Evolutionary conservation across 1,139 yeast genomes (phyloP), one percentile per base, ranked within the genome.

Genomic region (Meyerozyma carpophila): DNA sequence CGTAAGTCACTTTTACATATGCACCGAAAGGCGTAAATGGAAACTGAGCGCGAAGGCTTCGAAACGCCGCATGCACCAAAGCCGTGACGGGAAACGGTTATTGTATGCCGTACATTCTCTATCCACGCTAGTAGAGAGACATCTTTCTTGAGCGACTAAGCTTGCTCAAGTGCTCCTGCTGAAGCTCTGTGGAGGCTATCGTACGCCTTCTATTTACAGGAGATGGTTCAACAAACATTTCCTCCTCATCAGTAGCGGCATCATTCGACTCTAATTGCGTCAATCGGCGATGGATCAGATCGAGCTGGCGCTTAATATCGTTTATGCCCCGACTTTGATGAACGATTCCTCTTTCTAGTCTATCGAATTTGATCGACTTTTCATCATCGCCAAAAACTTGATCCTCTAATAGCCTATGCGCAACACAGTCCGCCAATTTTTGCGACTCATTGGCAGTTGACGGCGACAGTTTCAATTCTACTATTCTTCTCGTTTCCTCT

Each of bases 11-110:
- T 21, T 21, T 21, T 21, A 21, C 24, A 21, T 21, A 21, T 3
- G 24, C 24, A 21, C 24, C 24, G 24, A 21, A 21, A 21, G 6
- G 24, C 34, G 11, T 21, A 32, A 39, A 39, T 24, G 37, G 42
- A 28, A 40, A 32, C 20, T 32, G 34, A 32, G 18, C 31, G 39
- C 39, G 39, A 14, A 32, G 24, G 24, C 13, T 13, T 32, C 39
- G 44, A 42, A 28, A 28, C 34, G 34, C 16, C 16, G 34, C 34
- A 31, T 31, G 34, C 14, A 13, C 9, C 10, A 31, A 13, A 4
- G 2, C 14, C 32, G 34, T 31, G 34, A 31, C 9, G 16, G 34
- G 10, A 31, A 31, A 31, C 34, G 34, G 34, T 31, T 16, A 16
- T 31, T 31, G 14, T 31, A 14, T 31, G 34, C 34, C 34, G 34